These are phyloP conservation scores for Emiliania huxleyi DNA, from an alignment of 78 protist genomes.

Conservation along the genomic window DNA sequence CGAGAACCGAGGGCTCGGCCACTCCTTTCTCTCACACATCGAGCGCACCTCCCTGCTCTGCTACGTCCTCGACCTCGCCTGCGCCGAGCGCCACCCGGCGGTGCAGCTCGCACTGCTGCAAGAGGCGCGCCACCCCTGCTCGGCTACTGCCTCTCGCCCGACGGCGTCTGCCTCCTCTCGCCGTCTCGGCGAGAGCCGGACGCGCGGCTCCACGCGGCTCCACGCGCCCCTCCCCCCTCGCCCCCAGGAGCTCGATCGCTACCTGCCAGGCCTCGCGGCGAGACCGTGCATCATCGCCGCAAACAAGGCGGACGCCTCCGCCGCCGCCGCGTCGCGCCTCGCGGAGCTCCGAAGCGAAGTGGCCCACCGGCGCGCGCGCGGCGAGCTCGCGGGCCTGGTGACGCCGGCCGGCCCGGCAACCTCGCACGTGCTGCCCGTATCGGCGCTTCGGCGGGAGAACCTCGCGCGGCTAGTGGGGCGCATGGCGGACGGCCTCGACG, in stretches of 20 bases:
- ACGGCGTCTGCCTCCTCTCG: not conserved
- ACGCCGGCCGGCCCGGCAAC: not conserved
- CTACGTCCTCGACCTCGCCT: not conserved
- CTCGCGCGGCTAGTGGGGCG: not conserved
- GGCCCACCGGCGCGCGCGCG: not conserved
- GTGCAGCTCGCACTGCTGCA: not conserved
- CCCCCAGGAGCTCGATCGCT: not conserved
- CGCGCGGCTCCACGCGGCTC: too few species aligned
- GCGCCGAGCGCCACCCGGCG: not conserved
- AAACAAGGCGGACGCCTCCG: not conserved
- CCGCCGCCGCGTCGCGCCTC: not conserved
- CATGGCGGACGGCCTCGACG: not conserved
- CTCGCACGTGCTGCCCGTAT: not conserved
- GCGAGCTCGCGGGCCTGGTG: not conserved
- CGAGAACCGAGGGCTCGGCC: conserved; percentile 23
- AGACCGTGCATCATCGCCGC: not conserved
- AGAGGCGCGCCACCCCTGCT: not conserved
- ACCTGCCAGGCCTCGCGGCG: not conserved
- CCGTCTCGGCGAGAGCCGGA: too few species aligned
- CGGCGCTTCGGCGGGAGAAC: not conserved
- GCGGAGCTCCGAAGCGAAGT: not conserved
- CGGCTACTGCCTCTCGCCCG: not conserved
- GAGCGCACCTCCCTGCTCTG: conserved; percentile 1
- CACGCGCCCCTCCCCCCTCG: not conserved
- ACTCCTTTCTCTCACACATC: conserved; percentile 21